Conservation (phyloP, 1,139 yeast species). For the Debaryomyces sp. region DNA sequence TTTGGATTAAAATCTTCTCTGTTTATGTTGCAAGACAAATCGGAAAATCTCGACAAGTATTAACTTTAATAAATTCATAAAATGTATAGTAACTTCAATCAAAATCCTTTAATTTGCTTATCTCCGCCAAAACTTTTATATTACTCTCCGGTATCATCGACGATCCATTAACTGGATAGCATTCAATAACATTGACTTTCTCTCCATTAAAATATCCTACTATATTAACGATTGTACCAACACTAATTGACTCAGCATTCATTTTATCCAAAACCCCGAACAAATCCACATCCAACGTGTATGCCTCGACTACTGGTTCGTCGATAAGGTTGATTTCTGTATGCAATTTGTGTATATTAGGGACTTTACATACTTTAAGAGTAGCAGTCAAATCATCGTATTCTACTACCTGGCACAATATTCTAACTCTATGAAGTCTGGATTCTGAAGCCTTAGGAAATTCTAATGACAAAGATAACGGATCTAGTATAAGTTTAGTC, state of each 20-base stretch:
- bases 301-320: not conserved
- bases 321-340: not conserved
- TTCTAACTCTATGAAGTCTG: slow-evolving; percentile 25
- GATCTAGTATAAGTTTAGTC: slow-evolving; percentile 35
- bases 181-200: slow-evolving; percentile 21
- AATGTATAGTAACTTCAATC: not conserved
- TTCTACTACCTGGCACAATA: slow-evolving; percentile 33
- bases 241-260: slow-evolving; percentile 9
- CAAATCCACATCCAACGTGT: slow-evolving; percentile 9
- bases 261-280: slow-evolving; percentile 12
- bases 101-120: slow-evolving; percentile 17
- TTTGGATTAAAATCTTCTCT: slow-evolving; percentile 8
- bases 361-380: slow-evolving; percentile 15
- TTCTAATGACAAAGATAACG: slow-evolving; percentile 20
- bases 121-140: slow-evolving; percentile 15
- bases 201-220: slow-evolving; percentile 23
- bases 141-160: slow-evolving; percentile 15
- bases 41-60: not conserved
- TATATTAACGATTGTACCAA: slow-evolving; percentile 21
- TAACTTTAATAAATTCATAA: not conserved
- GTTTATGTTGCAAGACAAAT: not conserved
- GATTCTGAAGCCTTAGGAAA: slow-evolving; percentile 28
- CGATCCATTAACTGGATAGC: slow-evolving; percentile 17
- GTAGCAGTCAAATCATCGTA: slow-evolving; percentile 16
- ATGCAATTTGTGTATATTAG: slow-evolving; percentile 12